A percentile compares a stretch with the other conserved stretches of the same genome.
These are phyloP conservation scores for Ogataea pilisensis DNA, from an alignment of 805 yeast species.

Conservation along the genomic window DNA sequence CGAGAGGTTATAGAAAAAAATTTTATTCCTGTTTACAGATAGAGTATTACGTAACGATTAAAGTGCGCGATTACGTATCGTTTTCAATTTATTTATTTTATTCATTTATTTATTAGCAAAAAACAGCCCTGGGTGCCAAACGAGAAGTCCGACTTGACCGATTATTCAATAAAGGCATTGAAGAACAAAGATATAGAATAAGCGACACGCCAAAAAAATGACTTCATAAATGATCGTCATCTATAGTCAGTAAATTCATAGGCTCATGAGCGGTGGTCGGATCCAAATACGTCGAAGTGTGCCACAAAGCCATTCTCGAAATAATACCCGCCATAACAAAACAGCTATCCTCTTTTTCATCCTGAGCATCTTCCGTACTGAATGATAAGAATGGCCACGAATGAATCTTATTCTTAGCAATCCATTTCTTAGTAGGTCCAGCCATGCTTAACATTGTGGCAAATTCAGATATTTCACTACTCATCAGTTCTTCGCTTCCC, in stretches of 20 bases:
- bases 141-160: too few relatives aligned
- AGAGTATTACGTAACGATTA: too few relatives aligned
- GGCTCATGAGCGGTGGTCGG: slow-evolving; percentile 25
- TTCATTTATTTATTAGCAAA: too few relatives aligned
- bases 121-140: too few relatives aligned
- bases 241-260: slow-evolving; percentile 32
- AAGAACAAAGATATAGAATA: too few relatives aligned
- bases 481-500: slow-evolving; percentile 41
- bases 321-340: slow-evolving; percentile 36
- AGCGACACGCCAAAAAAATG: too few relatives aligned
- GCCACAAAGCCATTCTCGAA: slow-evolving; percentile 43
- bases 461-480: slow-evolving; percentile 35
- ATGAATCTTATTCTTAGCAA: slow-evolving; percentile 35
- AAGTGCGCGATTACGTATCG: too few relatives aligned
- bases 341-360: slow-evolving; percentile 41
- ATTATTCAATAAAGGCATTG: too few relatives aligned
- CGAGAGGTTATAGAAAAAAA: too few relatives aligned
- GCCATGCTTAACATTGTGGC: slow-evolving; percentile 21
- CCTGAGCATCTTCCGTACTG: slow-evolving; percentile 38
- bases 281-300: slow-evolving; percentile 27
- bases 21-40: too few relatives aligned
- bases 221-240: slow-evolving; percentile 24
- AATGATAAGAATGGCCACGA: slow-evolving; percentile 46
- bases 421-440: slow-evolving; percentile 33
- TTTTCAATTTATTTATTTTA: too few relatives aligned